Percentiles rank a stretch among this genome's conserved stretches.
phyloP scores from a whole-genome alignment of 2,329 filamentous ascomycete species.

The Venturia effusa region DNA sequence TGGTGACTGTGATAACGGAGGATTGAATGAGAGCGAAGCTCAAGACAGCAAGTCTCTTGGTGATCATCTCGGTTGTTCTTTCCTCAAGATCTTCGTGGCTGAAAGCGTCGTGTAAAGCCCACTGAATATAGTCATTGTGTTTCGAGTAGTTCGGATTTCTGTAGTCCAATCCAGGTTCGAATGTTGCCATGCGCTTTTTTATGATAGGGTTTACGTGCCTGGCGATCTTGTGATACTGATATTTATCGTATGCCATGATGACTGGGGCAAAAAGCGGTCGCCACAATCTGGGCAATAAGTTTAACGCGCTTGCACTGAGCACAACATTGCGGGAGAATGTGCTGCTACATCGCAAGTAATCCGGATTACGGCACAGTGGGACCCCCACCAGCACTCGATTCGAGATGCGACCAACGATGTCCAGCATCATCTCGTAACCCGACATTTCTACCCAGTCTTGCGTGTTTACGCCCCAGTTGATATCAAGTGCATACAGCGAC shows the following conservation, averaged over 20 bases:
- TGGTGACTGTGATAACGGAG: constrained; percentile 29
- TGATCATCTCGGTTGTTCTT: constrained; percentile 23
- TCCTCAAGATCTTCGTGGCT: constrained; percentile 20
- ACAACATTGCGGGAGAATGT: constrained; percentile 10
- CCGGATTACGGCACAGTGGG: constrained; percentile 8
- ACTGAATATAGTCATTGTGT: constrained; percentile 31
- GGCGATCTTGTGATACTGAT: constrained; percentile 22
- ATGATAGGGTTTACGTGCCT: constrained; percentile 26
- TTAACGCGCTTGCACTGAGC: constrained; percentile 8
- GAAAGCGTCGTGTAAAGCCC: constrained; percentile 28
- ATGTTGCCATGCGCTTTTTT: constrained; percentile 18
- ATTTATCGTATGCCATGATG: constrained; percentile 22
- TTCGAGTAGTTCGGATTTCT: constrained; percentile 3
- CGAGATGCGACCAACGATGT: constrained; percentile 10
- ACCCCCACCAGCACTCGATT: constrained; percentile 11
- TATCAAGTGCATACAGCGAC: constrained; percentile 22
- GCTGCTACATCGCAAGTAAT: constrained; percentile 5
- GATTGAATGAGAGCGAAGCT: constrained; percentile 31
- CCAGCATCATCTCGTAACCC: constrained; percentile 10
- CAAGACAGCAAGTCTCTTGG: constrained; percentile 23
- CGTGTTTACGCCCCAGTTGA: constrained; percentile 28
- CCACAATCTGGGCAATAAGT: constrained; percentile 5
- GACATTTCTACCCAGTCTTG: constrained; percentile 12
- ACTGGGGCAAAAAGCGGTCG: constrained; percentile 13
- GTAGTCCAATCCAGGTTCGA: constrained; percentile 15